Conservation (phyloP, 225 moss, liverwort and hornwort species). For the Marchantia polymorpha region DNA sequence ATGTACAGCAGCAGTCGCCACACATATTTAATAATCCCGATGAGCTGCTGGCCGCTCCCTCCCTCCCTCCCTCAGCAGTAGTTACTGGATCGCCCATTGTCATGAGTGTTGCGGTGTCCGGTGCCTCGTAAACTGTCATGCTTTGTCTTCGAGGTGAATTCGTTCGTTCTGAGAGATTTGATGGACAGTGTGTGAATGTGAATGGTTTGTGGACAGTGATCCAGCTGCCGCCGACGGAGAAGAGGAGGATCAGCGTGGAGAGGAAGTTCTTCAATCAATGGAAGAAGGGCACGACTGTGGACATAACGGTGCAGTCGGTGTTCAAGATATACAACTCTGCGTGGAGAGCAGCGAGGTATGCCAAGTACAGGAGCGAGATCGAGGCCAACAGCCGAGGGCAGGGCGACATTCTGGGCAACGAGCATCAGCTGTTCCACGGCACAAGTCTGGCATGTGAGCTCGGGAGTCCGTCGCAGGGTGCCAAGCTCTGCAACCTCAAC, state of each 20-base stretch:
- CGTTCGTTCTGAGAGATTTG: neutral
- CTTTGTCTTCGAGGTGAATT: too few relatives aligned
- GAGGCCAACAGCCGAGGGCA: neutral
- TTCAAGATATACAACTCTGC: constrained; percentile 4
- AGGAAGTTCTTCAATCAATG: neutral
- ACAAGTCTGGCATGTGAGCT: neutral
- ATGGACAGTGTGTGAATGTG: neutral
- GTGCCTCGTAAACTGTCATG: neutral
- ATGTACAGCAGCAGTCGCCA: too few relatives aligned
- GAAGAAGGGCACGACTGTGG: neutral
- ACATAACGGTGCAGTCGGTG: neutral
- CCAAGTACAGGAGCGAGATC: neutral
- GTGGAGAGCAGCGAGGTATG: neutral
- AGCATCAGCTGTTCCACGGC: neutral
- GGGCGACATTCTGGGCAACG: neutral
- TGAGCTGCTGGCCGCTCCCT: neutral
- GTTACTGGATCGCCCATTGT: neutral
- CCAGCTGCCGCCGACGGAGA: neutral
- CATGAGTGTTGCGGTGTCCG: neutral
- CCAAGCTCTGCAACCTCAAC: neutral
- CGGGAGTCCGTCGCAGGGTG: neutral
- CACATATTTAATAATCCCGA: too few relatives aligned
- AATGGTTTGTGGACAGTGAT: constrained; percentile 5
- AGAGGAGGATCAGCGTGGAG: neutral
- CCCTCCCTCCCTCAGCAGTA: neutral